A percentile compares a stretch with the other conserved stretches of the same genome.
Conservation (phyloP, 139 green algal genomes). For the Closterium sp. region DNA sequence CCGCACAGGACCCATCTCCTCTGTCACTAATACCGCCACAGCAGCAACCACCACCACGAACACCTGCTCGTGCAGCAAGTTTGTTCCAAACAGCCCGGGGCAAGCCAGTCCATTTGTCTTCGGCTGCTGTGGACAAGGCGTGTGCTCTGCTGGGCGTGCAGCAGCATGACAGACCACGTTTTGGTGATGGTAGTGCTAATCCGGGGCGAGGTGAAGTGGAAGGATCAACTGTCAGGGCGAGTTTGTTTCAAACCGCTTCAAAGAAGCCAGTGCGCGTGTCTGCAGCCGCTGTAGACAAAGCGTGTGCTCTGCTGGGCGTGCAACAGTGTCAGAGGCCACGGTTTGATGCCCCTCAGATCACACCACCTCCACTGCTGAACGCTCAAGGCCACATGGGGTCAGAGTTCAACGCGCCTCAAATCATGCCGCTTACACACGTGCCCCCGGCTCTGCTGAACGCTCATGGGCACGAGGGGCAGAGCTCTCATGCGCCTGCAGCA, state of each 20-base stretch:
- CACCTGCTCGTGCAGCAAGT: neutral
- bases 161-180: neutral
- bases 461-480: neutral
- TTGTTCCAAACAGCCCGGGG: conserved; percentile 1
- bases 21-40: neutral
- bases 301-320: neutral
- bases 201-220: too few species aligned
- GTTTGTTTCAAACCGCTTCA: neutral
- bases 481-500: neutral
- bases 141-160: neutral
- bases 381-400: too few species aligned
- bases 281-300: conserved; percentile 10
- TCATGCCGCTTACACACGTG: too few species aligned
- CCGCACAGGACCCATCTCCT: neutral
- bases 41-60: neutral
- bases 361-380: neutral
- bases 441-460: neutral
- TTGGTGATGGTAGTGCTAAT: neutral
- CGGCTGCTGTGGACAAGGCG: conserved; percentile 3
- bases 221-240: too few species aligned
- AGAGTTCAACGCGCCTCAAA: too few species aligned
- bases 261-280: neutral
- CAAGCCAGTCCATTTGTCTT: conserved; percentile 10
- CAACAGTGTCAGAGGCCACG: neutral
- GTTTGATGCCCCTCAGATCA: neutral